phyloP scores from a whole-genome alignment of 306 rosid species.

The Rosa multiflora region DNA sequence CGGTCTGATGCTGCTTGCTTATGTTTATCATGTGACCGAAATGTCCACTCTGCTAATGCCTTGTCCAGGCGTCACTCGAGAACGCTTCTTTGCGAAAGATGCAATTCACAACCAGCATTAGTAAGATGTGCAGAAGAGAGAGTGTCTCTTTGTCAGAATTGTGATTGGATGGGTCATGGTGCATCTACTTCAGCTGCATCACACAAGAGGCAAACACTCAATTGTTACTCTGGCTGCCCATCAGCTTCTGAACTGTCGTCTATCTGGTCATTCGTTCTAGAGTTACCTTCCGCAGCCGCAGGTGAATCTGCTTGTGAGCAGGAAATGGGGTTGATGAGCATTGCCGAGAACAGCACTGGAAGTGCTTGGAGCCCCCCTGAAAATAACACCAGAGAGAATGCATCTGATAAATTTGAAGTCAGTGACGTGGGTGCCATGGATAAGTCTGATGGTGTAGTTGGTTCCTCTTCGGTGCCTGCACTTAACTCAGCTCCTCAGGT shows the following conservation, averaged over 20 bases:
- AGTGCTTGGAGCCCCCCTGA: slow-evolving; percentile 44
- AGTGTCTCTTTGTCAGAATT: slow-evolving; percentile 86
- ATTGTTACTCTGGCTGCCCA: slow-evolving; percentile 89
- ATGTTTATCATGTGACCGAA: slow-evolving; percentile 91
- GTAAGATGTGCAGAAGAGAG: slow-evolving; percentile 84
- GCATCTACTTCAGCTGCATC: slow-evolving; percentile 54
- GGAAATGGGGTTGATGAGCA: slow-evolving; percentile 87
- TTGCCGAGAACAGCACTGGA: slow-evolving; percentile 55
- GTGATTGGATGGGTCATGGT: slow-evolving; percentile 86
- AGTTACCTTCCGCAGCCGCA: slow-evolving; percentile 48
- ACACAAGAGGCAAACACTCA: slow-evolving; percentile 76
- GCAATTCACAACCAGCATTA: slow-evolving; percentile 74
- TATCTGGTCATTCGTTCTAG: slow-evolving; percentile 81
- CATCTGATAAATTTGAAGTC: slow-evolving; percentile 41
- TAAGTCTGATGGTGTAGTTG: slow-evolving; percentile 44
- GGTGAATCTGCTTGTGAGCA: slow-evolving; percentile 85
- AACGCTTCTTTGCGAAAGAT: slow-evolving; percentile 82
- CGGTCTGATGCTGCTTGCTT: slow-evolving; percentile 92
- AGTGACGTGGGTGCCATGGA: slow-evolving; percentile 29
- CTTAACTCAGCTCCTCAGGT: slow-evolving; percentile 36
- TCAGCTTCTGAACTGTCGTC: slow-evolving; percentile 87
- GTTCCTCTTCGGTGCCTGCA: slow-evolving; percentile 54
- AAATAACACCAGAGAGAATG: slow-evolving; percentile 33
- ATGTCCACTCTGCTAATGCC: slow-evolving; percentile 94
- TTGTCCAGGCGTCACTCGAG: slow-evolving; percentile 88